Percentiles rank a stretch among this genome's conserved stretches.
These are phyloP conservation scores for Ammopiptanthus mongolicus DNA, from an alignment of 306 rosid species.

Conservation along the genomic window DNA sequence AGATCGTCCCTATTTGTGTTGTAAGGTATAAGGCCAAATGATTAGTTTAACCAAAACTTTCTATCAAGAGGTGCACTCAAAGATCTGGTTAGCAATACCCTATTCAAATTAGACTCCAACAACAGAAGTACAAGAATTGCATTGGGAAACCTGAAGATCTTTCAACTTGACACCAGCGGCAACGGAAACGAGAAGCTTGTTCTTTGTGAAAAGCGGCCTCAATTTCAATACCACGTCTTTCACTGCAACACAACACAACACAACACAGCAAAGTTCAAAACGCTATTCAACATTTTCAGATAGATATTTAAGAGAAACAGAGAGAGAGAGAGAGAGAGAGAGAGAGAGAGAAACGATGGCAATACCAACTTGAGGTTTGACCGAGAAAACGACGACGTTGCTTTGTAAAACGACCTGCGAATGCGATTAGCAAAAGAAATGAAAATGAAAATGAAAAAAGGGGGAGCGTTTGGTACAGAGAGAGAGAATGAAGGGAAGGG, in stretches of 20 bases:
- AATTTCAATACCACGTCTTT: slow-evolving; percentile 55
- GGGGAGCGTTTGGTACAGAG: background rate
- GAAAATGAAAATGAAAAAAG: background rate
- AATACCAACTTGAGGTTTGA: slow-evolving; percentile 86
- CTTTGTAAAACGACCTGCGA: slow-evolving; percentile 72
- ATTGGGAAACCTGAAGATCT: slow-evolving; percentile 73
- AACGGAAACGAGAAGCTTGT: slow-evolving; percentile 89
- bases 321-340: background rate
- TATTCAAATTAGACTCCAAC: background rate
- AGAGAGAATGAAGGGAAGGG: background rate
- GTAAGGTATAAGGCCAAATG: too few relatives aligned
- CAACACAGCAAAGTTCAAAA: background rate
- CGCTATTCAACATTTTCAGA: background rate
- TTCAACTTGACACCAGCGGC: slow-evolving; percentile 91
- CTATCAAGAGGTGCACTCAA: too few relatives aligned
- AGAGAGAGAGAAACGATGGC: background rate
- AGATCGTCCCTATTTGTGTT: too few relatives aligned
- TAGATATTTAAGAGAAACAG: background rate
- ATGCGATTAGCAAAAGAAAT: background rate
- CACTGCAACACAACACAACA: slow-evolving; percentile 43
- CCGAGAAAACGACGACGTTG: slow-evolving; percentile 79
- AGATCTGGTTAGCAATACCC: too few relatives aligned
- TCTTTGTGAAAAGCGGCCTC: slow-evolving; percentile 56
- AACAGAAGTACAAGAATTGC: background rate
- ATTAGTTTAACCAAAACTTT: too few relatives aligned